Evolutionary conservation across 2,329 filamentous ascomycete genomes (phyloP).

Genomic region (Talaromyces sp.): DNA sequence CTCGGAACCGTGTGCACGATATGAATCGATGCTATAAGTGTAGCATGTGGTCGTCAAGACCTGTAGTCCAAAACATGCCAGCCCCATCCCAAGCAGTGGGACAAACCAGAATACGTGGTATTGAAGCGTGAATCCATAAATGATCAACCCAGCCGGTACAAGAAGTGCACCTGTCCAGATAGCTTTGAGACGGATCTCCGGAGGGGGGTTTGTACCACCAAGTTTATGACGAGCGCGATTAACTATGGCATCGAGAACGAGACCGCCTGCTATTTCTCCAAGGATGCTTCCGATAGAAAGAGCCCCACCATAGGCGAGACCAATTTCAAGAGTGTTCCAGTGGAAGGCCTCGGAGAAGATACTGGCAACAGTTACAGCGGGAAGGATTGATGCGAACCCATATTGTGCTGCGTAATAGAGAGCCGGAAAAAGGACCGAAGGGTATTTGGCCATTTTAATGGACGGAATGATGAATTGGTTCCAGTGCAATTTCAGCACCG

Average conservation of each 20-base stretch:
- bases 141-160: not conserved
- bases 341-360: not conserved
- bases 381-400: slow-evolving; percentile 1
- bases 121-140: not conserved
- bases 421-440: not conserved
- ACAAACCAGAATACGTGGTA: not conserved
- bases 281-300: not conserved
- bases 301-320: not conserved
- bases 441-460: not conserved
- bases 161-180: not conserved
- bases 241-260: not conserved
- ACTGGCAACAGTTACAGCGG: not conserved
- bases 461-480: not conserved
- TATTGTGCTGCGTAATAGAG: slow-evolving; percentile 1
- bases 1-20: not conserved
- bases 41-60: slow-evolving; percentile 1
- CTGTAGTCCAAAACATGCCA: not conserved
- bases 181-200: not conserved
- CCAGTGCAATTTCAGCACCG: not conserved
- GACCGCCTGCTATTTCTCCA: not conserved
- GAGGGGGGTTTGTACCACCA: not conserved
- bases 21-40: not conserved
- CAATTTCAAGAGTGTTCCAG: not conserved
- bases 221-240: not conserved
- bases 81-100: not conserved